Evolutionary conservation across 2,329 filamentous ascomycete species (phyloP), one percentile per base, ranked within the genome.

Genomic region (Lojkania enalia): DNA sequence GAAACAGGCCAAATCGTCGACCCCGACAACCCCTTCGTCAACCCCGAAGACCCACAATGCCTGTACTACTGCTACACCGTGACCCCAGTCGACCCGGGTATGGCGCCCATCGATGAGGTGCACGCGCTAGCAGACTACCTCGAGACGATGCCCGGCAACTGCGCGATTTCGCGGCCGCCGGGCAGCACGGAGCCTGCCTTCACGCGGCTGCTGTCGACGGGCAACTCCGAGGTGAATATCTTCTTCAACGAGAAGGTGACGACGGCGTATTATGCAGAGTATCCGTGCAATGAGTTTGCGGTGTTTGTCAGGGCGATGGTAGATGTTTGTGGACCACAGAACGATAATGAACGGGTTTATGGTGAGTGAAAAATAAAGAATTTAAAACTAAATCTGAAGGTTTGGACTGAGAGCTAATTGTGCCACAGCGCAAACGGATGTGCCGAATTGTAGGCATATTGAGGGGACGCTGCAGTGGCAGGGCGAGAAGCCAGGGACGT

Each of bases 11-110:
- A 33, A 33, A 33, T 33, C 30, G 30, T 27, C 7, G 23, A 27
- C 23, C 23, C 23, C 7, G n/a, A 27, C 23, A 27, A 27, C 23
- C 23, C 23, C 23, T 7, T n/a, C 7, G 23, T 33, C 30, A 33
- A 33, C 30, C 30, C 30, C 7, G 30, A 33, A 33, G 30, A 33
- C 30, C 30, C 30, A 6, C 30, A 33, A 33, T 33, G 30, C 30
- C 11, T 9, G 14, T 33, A 33, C 30, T 16, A 11, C 30, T 33
- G 30, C 30, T 9, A 33, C 14, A 16, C 11, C 11, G 14, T 33
- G 11, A 16, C 30, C 11, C 30, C 30, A 6, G 6, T 11, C 7
- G 30, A 33, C 11, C n/a, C n/a, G n/a, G 30, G 30, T 15, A 33
- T 33, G 30, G 11, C 30, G 7, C 30, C 16, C 30, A 16, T 33